Conservation (phyloP, 768 basidiomycete genomes). For the Auriculariales sp. region DNA sequence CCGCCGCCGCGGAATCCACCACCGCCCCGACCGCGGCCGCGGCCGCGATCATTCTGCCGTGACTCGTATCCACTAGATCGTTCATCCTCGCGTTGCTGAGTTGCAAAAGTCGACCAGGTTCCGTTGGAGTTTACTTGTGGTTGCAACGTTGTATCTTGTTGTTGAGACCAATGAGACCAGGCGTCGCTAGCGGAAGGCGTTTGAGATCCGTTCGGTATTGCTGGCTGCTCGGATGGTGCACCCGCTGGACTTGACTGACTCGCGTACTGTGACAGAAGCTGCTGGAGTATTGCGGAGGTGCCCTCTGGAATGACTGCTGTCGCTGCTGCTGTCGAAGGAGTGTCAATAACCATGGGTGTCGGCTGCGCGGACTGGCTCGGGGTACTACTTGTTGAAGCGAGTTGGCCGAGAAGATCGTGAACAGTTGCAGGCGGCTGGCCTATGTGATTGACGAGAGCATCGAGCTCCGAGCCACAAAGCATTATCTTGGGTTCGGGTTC, state of each 20-base stretch:
- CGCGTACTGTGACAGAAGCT: background rate
- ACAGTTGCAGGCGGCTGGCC: background rate
- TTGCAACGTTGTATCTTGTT: background rate
- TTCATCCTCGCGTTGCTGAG: background rate
- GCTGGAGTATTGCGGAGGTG: background rate
- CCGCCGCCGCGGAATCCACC: constrained; percentile 35
- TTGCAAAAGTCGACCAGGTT: background rate
- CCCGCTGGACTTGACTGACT: background rate
- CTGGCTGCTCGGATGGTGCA: background rate
- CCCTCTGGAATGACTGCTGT: background rate
- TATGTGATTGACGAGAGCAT: constrained; percentile 1
- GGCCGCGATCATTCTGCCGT: constrained; percentile 19
- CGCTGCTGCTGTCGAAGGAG: background rate
- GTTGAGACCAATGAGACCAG: too few species aligned
- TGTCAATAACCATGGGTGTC: background rate
- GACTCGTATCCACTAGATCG: background rate
- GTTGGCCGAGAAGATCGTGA: background rate
- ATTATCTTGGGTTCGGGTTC: constrained; percentile 53
- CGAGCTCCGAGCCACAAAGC: constrained; percentile 51
- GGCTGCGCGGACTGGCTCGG: background rate
- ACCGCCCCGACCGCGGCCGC: constrained; percentile 44
- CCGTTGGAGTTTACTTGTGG: background rate
- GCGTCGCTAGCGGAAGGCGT: background rate
- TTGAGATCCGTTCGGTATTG: background rate
- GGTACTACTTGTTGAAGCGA: background rate